Percentiles rank a stretch among this genome's conserved stretches.
These are phyloP conservation scores for Talaromyces rugulosus DNA, from an alignment of 2,329 filamentous ascomycete species.

Conservation along the genomic window DNA sequence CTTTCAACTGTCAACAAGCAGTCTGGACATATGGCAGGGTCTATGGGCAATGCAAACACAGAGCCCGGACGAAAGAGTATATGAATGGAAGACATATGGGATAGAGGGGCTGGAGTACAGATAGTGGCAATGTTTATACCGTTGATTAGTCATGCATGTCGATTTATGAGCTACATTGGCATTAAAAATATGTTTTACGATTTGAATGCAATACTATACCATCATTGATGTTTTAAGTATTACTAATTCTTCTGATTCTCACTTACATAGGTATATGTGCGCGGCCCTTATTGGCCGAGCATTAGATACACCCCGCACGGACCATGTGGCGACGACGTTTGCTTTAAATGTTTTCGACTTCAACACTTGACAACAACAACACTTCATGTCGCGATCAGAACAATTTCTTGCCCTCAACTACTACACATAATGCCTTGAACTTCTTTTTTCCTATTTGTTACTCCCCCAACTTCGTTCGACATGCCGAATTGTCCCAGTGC, in stretches of 20 bases:
- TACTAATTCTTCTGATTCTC: too few species aligned
- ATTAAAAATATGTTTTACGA: not conserved
- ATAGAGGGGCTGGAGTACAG: not conserved
- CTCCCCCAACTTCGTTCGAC: not conserved
- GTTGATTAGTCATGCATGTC: not conserved
- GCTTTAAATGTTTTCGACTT: not conserved
- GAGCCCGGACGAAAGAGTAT: too few species aligned
- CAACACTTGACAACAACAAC: not conserved
- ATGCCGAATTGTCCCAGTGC: not conserved
- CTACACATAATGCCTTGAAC: not conserved
- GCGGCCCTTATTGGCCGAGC: not conserved
- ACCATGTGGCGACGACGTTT: slow-evolving; percentile 5
- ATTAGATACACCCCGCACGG: slow-evolving; percentile 3
- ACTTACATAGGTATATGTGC: too few species aligned
- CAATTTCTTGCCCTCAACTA: not conserved
- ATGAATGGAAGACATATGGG: not conserved
- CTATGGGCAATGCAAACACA: too few species aligned
- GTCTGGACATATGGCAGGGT: not conserved
- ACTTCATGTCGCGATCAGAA: too few species aligned
- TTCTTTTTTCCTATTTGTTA: not conserved
- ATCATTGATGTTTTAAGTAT: not conserved
- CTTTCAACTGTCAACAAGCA: not conserved
- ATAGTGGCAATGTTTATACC: not conserved
- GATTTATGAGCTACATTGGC: not conserved
- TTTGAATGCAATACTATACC: not conserved